Evolutionary conservation across 2,329 filamentous ascomycete genomes (phyloP), one percentile per base, ranked within the genome.

Genomic region (Dothideomycetes sp.): DNA sequence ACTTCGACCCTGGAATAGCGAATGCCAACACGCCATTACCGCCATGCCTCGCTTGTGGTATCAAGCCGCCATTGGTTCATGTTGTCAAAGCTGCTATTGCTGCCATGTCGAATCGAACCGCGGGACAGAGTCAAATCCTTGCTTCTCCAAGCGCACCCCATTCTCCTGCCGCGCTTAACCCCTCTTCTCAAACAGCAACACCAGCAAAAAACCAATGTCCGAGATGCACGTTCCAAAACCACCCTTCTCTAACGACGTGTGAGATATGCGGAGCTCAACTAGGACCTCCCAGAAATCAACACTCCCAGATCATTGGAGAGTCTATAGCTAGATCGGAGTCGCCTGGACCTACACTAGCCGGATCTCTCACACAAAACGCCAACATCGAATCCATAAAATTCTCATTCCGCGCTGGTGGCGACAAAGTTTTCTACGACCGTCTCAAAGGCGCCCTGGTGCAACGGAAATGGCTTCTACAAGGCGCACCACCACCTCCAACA

Each of bases 381-480:
- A 79, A 86, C 37, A 74, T 72, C 3, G 85, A 93, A 47, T 81
- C 75, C 47, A 77, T 96, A 51, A 98, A 95, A 57, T 66, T 98
- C 30, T 96, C 91, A 0, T 98, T 98, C 51, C 80, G 91, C 22
- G 76, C 70, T 24, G 88, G 89, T 2, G 91, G 91, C 1, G 89
- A 88, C 45, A 89, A 87, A 60, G 81, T 86, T 4, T 94, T 98
- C 48, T 79, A 84, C 49, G 91, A 96, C 51, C 75, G 88, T 35
- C 69, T 98, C 2, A 96, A 94, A 54, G 79, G 79, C 5, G 83
- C 87, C 7, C 75, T 96, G 60, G 79, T 87, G 2, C 91, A 98
- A 59, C 77, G 91, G 11, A 96, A 96, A 68, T 98, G 91, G 91
- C 72, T 98, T 3, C 70, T 95, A 1, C 83, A 91, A 41, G 81